Evolutionary conservation across 257 asterid genomes (phyloP), one percentile per base, ranked within the genome.

Genomic region (Solanum microdontum): DNA sequence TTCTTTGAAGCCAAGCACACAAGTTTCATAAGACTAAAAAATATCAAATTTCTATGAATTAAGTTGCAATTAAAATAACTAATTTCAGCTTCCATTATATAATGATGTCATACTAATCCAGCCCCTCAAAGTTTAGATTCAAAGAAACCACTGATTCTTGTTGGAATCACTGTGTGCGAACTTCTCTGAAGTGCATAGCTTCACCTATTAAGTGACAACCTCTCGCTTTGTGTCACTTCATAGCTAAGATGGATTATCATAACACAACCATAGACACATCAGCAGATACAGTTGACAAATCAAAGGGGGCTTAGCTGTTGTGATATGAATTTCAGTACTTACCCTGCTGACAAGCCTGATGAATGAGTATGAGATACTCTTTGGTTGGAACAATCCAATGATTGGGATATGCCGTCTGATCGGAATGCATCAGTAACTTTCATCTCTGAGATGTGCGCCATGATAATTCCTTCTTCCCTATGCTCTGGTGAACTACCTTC

Each of bases 321-420:
- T 28, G 39, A 15, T 8, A 15, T 30, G 69, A 28, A 48, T 19
- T 76, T 82, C 69, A 28, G 33, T 82, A 82, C 85, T 45, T 48
- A 94, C 96, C 93, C 87, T 83, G 76, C 83, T 90, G 76, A 88
- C 88, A 88, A 73, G 88, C 87, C 64, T 79, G 90, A 77, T 85
- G 91, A 76, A 30, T 85, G 68, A 80, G 85, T 45, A 48, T 48
- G 69, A 82, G 69, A 82, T 30, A 48, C 85, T 82, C 85, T 48
- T 48, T 30, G 85, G 40, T 51, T 23, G 7, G 85, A 37, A 51
- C 69, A 48, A 82, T 82, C 69, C 39, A 33, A 82, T 75, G 79
- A 36, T 40, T 88, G 90, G 55, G 74, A 58, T 30, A 86, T 75
- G 51, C 85, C 90, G 33, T 64, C 73, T 7, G 66, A 64, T 45